These are phyloP conservation scores for Russula dissimulans DNA, from an alignment of 768 basidiomycete genomes.

Conservation along the genomic window DNA sequence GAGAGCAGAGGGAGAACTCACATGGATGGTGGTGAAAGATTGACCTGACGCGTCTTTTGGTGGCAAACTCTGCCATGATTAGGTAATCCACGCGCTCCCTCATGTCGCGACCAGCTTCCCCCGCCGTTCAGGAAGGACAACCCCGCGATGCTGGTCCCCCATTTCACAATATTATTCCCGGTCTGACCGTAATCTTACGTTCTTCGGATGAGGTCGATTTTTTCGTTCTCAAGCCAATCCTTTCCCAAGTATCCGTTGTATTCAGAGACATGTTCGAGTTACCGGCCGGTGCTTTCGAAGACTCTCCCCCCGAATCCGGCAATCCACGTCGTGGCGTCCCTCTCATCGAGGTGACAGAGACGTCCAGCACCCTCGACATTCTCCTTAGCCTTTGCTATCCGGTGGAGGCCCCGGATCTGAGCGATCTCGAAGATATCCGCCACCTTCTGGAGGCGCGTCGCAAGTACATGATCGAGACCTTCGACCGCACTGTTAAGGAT, in stretches of 20 bases:
- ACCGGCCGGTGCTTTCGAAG: neutral
- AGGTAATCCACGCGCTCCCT: neutral
- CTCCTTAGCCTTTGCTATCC: conserved; percentile 16
- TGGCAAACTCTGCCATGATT: too few species aligned
- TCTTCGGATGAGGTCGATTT: conserved; percentile 19
- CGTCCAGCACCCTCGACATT: conserved; percentile 5
- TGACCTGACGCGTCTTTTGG: neutral
- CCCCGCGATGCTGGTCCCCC: conserved; percentile 14
- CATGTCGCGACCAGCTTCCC: conserved; percentile 3
- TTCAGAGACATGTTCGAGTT: conserved; percentile 17
- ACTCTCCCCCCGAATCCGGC: neutral
- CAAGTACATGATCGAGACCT: conserved; percentile 16
- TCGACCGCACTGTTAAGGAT: conserved; percentile 8
- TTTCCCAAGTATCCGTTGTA: conserved; percentile 7
- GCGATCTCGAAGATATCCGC: conserved; percentile 10
- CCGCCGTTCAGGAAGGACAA: neutral
- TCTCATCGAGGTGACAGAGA: conserved; percentile 7
- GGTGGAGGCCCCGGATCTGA: conserved; percentile 9
- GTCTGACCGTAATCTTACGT: conserved; percentile 9
- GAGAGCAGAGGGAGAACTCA: neutral
- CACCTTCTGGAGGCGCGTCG: conserved; percentile 10
- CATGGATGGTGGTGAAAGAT: neutral
- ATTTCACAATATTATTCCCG: conserved; percentile 7
- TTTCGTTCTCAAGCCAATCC: conserved; percentile 13
- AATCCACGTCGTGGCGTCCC: neutral